These are phyloP conservation scores for Arthrobotrys iridis DNA, from an alignment of 2,329 filamentous ascomycete species.

Conservation along the genomic window DNA sequence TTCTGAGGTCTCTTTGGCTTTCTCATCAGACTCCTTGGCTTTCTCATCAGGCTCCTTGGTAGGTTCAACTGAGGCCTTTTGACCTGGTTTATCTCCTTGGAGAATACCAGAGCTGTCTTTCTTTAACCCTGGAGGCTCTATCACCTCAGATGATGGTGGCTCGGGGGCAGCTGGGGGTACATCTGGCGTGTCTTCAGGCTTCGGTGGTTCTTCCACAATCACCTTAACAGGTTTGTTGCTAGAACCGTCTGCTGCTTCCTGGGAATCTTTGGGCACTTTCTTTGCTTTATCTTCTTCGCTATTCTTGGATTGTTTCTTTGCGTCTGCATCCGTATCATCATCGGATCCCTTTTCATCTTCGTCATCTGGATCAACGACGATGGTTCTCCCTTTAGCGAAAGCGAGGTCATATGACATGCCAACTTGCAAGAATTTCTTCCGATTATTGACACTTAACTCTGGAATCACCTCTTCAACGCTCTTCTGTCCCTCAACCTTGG, in stretches of 20 bases:
- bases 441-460: constrained; percentile 63
- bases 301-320: constrained; percentile 55
- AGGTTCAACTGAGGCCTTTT: background rate
- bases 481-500: constrained; percentile 65
- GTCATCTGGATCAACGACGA: constrained; percentile 55
- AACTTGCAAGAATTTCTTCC: constrained; percentile 79
- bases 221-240: constrained; percentile 56
- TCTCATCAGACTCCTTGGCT: constrained; percentile 18
- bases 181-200: constrained; percentile 11
- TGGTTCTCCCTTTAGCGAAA: constrained; percentile 71
- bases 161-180: constrained; percentile 22
- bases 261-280: background rate
- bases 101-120: background rate
- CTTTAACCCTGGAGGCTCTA: constrained; percentile 24
- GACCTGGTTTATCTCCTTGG: constrained; percentile 3
- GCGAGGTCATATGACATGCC: constrained; percentile 76
- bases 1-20: constrained; percentile 55
- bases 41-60: constrained; percentile 12
- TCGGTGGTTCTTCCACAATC: constrained; percentile 55
- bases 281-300: background rate
- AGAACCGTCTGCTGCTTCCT: constrained; percentile 20
- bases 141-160: constrained; percentile 21
- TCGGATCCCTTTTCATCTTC: constrained; percentile 64
- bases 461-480: constrained; percentile 75
- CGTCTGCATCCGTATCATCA: constrained; percentile 62